Evolutionary conservation across 305 asterid genomes (phyloP).

Genomic region (Rubia tinctorum): DNA sequence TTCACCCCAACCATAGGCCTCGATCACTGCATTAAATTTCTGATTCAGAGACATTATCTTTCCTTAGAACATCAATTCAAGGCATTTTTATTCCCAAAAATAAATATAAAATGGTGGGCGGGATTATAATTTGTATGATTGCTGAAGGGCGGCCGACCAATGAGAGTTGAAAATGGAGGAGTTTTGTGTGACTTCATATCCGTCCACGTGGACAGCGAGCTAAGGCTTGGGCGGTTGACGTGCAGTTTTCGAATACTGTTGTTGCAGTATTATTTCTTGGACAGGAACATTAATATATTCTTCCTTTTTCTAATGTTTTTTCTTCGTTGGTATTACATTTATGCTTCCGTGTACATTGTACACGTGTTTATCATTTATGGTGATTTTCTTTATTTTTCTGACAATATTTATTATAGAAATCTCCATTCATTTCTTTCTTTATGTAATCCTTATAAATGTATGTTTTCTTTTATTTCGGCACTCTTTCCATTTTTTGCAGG

Average conservation of each 20-base stretch:
- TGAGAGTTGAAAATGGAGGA: background rate
- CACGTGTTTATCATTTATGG: background rate
- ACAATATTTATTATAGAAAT: background rate
- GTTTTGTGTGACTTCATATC: background rate
- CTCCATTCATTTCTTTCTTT: no score
- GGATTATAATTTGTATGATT: background rate
- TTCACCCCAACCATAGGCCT: no score
- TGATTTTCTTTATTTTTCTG: background rate
- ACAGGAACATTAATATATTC: background rate
- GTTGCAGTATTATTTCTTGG: background rate
- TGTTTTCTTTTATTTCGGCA: no score
- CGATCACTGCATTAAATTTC: no score
- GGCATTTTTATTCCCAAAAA: no score
- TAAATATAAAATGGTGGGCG: background rate
- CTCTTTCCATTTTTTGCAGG: no score
- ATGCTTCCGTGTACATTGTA: background rate
- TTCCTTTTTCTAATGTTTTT: background rate
- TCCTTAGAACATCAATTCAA: background rate
- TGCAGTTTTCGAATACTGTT: background rate
- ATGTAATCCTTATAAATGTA: no score
- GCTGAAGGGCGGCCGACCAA: background rate
- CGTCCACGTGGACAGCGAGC: conserved; percentile 15
- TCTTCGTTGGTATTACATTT: background rate
- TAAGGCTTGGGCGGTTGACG: conserved; percentile 20
- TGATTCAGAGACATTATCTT: no score